Percentiles rank a stretch among this genome's conserved stretches.
Evolutionary conservation across 2,329 filamentous ascomycete genomes (phyloP).

Genomic region (Endothia cerciana): DNA sequence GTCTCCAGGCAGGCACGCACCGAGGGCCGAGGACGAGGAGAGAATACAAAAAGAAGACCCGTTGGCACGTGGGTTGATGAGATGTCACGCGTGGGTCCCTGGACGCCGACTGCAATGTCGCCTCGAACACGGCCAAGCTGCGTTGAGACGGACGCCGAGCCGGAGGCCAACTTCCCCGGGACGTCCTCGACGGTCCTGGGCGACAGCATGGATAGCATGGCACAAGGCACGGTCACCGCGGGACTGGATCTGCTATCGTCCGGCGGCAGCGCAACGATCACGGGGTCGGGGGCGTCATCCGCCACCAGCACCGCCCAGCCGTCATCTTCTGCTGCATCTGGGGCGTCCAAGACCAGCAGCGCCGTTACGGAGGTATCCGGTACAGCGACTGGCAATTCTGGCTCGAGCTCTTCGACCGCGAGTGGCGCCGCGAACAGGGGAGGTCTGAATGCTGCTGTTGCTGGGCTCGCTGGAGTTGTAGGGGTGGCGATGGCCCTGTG

Average conservation of each 20-base stretch:
- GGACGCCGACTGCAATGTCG: conserved; percentile 17
- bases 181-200: not conserved
- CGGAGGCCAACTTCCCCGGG: conserved; percentile 21
- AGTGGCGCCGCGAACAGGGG: conserved; percentile 14
- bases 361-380: not conserved
- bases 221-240: conserved; percentile 25
- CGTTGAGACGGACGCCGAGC: conserved; percentile 9
- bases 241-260: conserved; percentile 23
- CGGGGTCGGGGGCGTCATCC: conserved; percentile 1
- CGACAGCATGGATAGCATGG: conserved; percentile 12
- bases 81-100: not conserved
- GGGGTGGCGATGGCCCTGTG: conserved; percentile 21
- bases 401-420: conserved; percentile 1
- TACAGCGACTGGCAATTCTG: not conserved
- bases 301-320: conserved; percentile 8
- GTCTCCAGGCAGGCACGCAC: not conserved
- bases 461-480: conserved; percentile 17
- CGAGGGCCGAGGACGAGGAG: not conserved
- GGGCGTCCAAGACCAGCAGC: conserved; percentile 19
- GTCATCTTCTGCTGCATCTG: not conserved
- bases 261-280: conserved; percentile 7
- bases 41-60: no score
- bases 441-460: conserved; percentile 2
- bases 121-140: conserved; percentile 13
- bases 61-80: not conserved